Percentiles rank a stretch among this genome's conserved stretches.
These are phyloP conservation scores for Edaphochlamys debaryana DNA, from an alignment of 139 green algal genomes.

Conservation along the genomic window DNA sequence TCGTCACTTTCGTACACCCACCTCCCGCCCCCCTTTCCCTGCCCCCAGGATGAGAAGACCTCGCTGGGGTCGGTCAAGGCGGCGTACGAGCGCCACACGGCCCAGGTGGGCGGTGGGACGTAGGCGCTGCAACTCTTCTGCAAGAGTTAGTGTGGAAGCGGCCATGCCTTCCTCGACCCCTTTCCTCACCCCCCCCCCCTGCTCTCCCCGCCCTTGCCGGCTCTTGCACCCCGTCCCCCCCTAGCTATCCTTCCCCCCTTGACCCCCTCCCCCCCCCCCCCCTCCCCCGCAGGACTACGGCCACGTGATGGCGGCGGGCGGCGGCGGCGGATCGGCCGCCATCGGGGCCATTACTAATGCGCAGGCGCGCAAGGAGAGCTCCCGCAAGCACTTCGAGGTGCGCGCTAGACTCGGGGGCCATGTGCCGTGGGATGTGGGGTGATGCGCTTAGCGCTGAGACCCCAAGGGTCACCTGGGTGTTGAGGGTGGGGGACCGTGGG, in stretches of 20 bases:
- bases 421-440: too few relatives aligned
- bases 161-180: too few relatives aligned
- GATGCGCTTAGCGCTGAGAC: too few relatives aligned
- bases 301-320: constrained; percentile 28
- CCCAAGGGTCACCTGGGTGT: too few relatives aligned
- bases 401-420: neutral
- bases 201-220: neutral
- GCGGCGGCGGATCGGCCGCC: neutral
- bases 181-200: too few relatives aligned
- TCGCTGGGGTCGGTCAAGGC: constrained; percentile 4
- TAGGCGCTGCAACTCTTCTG: neutral
- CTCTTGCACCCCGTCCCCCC: neutral
- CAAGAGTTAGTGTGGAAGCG: neutral
- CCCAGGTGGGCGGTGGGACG: neutral
- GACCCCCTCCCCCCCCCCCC: too few relatives aligned
- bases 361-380: constrained; percentile 28
- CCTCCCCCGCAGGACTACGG: constrained; percentile 5
- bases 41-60: neutral
- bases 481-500: too few relatives aligned
- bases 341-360: neutral
- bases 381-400: constrained; percentile 29
- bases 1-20: neutral
- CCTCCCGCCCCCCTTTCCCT: too few relatives aligned
- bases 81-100: constrained; percentile 4
- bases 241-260: neutral